These are phyloP conservation scores for Aspergillus piperis DNA, from an alignment of 2,329 filamentous ascomycete genomes.

Conservation along the genomic window DNA sequence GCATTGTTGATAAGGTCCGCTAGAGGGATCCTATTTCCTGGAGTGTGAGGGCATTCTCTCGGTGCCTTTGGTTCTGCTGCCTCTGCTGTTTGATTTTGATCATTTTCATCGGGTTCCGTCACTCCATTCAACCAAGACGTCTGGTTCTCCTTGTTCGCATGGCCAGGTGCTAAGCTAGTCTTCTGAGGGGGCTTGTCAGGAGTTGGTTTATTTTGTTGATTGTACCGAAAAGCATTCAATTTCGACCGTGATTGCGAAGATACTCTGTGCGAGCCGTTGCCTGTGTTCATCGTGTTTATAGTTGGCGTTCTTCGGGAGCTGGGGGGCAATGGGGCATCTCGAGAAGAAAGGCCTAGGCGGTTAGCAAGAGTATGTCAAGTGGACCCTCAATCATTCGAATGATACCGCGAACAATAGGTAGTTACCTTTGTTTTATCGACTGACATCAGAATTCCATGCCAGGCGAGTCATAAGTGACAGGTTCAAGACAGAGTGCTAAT, in stretches of 20 bases:
- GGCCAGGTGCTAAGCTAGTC: slow-evolving; percentile 25
- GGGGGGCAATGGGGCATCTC: slow-evolving; percentile 29
- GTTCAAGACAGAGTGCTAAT: background rate
- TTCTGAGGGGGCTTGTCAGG: slow-evolving; percentile 24
- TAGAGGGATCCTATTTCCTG: slow-evolving; percentile 59
- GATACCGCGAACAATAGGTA: background rate
- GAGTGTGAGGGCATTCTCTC: slow-evolving; percentile 57
- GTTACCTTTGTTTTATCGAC: background rate
- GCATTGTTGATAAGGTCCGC: slow-evolving; percentile 63
- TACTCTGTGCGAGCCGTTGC: slow-evolving; percentile 37
- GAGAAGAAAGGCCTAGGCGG: slow-evolving; percentile 15
- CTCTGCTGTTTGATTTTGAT: slow-evolving; percentile 22
- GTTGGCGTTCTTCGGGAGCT: slow-evolving; percentile 17
- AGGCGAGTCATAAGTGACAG: background rate
- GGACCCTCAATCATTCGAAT: background rate
- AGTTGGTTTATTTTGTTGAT: slow-evolving; percentile 31
- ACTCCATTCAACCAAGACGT: slow-evolving; percentile 39
- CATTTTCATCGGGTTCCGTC: slow-evolving; percentile 23
- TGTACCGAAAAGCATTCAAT: slow-evolving; percentile 57
- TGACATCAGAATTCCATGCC: background rate
- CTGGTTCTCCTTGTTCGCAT: slow-evolving; percentile 51
- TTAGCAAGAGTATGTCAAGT: slow-evolving; percentile 10
- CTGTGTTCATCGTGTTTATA: slow-evolving; percentile 29
- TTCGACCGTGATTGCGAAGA: slow-evolving; percentile 57
- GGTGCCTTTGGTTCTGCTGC: slow-evolving; percentile 28